Percentiles rank a stretch among this genome's conserved stretches.
Conservation (phyloP, 257 asterid species). For the Sherardia arvensis region DNA sequence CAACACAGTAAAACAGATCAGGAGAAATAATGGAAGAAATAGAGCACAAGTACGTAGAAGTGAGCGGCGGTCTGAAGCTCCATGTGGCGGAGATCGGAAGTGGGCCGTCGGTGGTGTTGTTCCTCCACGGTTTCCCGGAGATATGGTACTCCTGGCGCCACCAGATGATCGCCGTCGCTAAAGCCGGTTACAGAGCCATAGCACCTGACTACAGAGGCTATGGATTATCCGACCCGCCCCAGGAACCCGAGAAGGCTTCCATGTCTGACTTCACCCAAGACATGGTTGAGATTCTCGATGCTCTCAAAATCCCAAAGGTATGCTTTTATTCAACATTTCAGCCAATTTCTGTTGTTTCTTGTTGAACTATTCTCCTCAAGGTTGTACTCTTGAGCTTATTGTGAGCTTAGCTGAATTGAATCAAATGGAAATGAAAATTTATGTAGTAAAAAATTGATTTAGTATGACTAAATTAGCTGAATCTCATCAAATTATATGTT, state of each 20-base stretch:
- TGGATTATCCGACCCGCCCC: background rate
- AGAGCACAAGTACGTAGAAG: background rate
- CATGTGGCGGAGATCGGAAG: background rate
- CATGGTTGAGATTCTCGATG: background rate
- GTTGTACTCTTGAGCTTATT: too few species aligned
- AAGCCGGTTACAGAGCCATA: background rate
- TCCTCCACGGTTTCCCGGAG: background rate
- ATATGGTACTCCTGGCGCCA: background rate
- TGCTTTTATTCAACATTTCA: too few species aligned
- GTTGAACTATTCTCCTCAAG: too few species aligned
- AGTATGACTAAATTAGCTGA: too few species aligned
- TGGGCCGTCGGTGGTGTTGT: background rate
- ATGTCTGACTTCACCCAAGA: background rate
- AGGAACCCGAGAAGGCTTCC: background rate
- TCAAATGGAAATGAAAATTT: too few species aligned
- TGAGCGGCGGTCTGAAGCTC: background rate
- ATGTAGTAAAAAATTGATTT: too few species aligned
- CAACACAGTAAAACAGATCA: background rate
- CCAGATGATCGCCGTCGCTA: background rate
- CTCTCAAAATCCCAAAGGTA: background rate
- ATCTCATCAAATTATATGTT: background rate
- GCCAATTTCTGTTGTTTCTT: background rate
- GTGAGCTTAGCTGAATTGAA: too few species aligned
- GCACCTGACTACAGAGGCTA: background rate
- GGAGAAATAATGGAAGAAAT: background rate